Base-by-base conservation (phyloP, 176 grass and related monocot genomes). In the Otatea glauca region DNA sequence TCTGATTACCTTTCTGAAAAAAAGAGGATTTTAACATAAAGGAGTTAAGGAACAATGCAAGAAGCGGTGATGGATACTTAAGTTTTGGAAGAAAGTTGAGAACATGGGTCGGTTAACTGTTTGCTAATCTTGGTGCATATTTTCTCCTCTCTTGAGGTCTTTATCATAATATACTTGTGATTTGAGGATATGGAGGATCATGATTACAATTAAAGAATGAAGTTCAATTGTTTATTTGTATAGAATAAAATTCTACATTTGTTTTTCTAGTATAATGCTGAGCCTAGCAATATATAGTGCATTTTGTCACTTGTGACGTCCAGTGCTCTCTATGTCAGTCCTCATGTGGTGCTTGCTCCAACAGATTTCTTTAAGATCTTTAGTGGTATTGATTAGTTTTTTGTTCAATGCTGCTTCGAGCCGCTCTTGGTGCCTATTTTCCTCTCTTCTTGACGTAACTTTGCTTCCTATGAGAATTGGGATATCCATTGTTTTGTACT, bases 161-260 rank as follows among this genome's bases (percentile, higher is more conserved):
- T 51, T 29, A 1, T 48, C 21, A 41, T 65, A 75, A 23, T 53
- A 41, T 50, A 41, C 44, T 39, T 64, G 7, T 51, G 70, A 49
- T 64, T 74, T 65, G 13, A 83, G 42, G 58, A 37, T 48, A 13
- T 21, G 25, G 58, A 72, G 6, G 7, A 65, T 74, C 70, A 50
- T 74, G 44, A 74, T 50, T 83, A 65, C 6, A 1, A 45, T 84
- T 84, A 35, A 83, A 66, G 15, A 55, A 68, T 76, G 23, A 70
- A 59, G 29, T 86, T 78, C 14, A 70, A 27, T 48, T 37, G 75
- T 86, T 44, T 65, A 50, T 66, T 51, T 69, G 49, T 70, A 11
- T 38, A 70, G 4, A 81, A 78, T 37, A n/a, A 39, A 58, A 11
- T 23, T 42, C 25, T 71, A 25, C 51, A 44, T 58, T 82, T 70